Base-by-base conservation (phyloP, 805 yeast genomes). In the Starmerella scarabaei region DNA sequence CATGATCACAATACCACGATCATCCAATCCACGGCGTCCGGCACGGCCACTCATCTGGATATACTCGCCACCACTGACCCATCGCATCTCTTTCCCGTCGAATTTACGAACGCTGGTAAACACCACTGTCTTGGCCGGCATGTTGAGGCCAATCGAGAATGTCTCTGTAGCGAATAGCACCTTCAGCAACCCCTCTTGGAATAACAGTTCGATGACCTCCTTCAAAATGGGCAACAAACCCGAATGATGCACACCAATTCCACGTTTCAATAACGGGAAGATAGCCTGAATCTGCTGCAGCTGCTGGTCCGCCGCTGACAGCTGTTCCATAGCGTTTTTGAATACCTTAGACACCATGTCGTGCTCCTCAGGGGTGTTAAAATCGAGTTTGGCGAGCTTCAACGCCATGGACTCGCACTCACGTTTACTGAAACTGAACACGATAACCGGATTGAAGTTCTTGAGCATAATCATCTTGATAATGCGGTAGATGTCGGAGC, bases 31-130 rank as follows among this genome's bases (percentile, higher is more conserved):
- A 71, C 98, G 82, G 69, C 98, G 86, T 53, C 99, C 99, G 18
- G 99, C 99, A 63, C 99, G 77, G 50, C 99, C 99, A 33, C 95
- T 83, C 99, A 91, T 91, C 65, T 91, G 99, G 57, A 91, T 91
- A 63, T 91, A 91, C 64, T 91, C 99, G 67, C 99, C 99, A 44
- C 98, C 98, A 41, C 94, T 82, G 24, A 91, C 96, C 98, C 98
- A 91, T 63, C 99, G 77, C 69, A 88, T 85, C 16, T 88, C 93
- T 47, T 74, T 76, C 53, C 98, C 98, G 64, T 91, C 99, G 94
- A 96, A 91, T 60, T 91, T 91, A 58, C 98, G 75, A 17, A 91
- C 98, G 26, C 88, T 82, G 0, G 98, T 91, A 61, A 91, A 91
- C 2, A 91, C 98, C 33, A 91, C 99, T 0, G 99, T 91, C 55